phyloP scores from a whole-genome alignment of 2,329 filamentous ascomycete genomes.

The Albophoma yamanashiensis region DNA sequence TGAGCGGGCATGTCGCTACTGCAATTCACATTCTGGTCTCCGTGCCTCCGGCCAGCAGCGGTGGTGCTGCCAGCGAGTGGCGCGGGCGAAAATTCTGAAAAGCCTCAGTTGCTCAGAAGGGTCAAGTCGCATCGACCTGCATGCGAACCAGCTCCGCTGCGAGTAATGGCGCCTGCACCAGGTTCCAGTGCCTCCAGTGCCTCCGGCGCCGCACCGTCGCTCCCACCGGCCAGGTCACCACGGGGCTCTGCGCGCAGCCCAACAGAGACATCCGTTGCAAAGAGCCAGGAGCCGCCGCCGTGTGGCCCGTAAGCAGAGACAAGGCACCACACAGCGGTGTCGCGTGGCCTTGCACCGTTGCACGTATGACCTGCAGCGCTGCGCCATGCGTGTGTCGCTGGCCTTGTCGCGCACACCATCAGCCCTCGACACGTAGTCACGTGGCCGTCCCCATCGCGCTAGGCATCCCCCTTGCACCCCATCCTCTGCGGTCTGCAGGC shows the following conservation, averaged over 20 bases:
- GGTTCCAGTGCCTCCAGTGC: not conserved
- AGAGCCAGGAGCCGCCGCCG: too few relatives aligned
- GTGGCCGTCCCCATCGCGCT: conserved; percentile 7
- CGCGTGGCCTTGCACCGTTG: not conserved
- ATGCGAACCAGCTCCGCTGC: not conserved
- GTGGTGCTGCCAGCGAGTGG: not conserved
- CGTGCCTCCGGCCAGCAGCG: not conserved
- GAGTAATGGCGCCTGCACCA: not conserved
- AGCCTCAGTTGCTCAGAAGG: not conserved
- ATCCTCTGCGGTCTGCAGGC: too few relatives aligned
- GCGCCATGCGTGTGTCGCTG: not conserved
- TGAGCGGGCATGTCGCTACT: not conserved
- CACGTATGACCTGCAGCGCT: not conserved
- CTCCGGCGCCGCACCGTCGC: not conserved
- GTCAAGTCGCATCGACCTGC: not conserved
- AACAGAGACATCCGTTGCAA: not conserved
- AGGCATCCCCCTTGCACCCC: too few relatives aligned
- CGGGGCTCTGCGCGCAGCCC: not conserved
- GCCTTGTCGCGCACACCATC: conserved; percentile 8
- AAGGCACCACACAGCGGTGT: not conserved
- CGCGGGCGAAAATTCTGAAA: not conserved
- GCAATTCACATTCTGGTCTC: not conserved
- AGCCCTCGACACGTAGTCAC: conserved; percentile 23
- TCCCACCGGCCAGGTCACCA: not conserved
- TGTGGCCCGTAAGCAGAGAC: not conserved